Base-by-base conservation (phyloP, 177 flowering plant species). In the Vitis hybrid region DNA sequence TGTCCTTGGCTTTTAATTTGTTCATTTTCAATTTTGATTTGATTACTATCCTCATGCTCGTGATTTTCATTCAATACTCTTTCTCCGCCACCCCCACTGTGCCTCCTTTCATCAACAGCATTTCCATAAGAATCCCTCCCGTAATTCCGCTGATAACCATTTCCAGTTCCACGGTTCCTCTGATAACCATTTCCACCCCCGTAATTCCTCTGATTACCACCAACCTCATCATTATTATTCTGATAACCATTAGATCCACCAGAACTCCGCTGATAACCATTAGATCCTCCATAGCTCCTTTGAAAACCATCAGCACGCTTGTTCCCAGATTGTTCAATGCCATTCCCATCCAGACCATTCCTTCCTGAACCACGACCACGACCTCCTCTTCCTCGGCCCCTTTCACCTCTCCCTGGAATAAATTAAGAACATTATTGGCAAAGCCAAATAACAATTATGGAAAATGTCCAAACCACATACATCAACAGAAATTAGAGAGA, bases 1-100 rank as follows among this genome's bases (percentile, higher is more conserved):
- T 66, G 70, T 7, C 11, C 76, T 50, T 61, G 54, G 55, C n/a
- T 69, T 48, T 65, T 71, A n/a, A n/a, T 12, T 4, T 66, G 58
- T 18, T 64, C 56, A 17, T 56, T 64, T 32, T 4, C 4, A 30
- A 60, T 76, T 46, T 51, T 10, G 63, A 9, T 72, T 15, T 62
- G 72, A 49, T 30, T 57, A 30, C 72, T 77, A 58, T 67, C 53
- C 15, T 71, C 65, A 67, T 51, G 63, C 9, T 67, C 75, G 53
- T 66, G 65, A 51, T 64, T 75, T 24, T 73, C 77, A 15, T 52
- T 53, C 20, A 71, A 64, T 13, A 68, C 71, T 60, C 68, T 72
- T 65, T 68, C 73, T n/a, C 67, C 24, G n/a, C 77, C 77, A 60
- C 79, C 77, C 9, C 64, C 66, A 4, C 69, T 76, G 11, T 71